Conservation (phyloP, 352 stramenopile species). For the Phytophthora syringae region DNA sequence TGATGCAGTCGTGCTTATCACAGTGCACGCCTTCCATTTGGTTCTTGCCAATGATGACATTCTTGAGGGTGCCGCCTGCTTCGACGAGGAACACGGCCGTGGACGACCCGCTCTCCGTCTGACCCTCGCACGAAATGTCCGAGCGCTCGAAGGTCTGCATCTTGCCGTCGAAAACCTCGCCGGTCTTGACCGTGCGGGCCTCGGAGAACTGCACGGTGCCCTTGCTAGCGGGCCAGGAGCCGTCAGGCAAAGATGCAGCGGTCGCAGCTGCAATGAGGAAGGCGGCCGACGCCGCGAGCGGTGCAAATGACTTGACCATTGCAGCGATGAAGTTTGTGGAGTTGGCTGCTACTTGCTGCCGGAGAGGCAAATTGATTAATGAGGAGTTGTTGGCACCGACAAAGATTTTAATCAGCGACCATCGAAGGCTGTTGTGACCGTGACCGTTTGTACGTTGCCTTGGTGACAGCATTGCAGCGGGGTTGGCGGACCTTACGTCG, state of each 20-base stretch:
- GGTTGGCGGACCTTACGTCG: neutral
- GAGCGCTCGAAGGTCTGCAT: constrained; percentile 15
- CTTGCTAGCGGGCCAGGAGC: constrained; percentile 24
- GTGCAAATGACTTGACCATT: constrained; percentile 6
- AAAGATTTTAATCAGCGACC: constrained; percentile 11
- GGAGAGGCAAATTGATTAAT: constrained; percentile 25
- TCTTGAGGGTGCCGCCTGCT: too few relatives aligned
- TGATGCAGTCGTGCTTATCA: too few relatives aligned
- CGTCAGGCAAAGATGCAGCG: constrained; percentile 23
- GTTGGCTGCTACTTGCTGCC: constrained; percentile 19
- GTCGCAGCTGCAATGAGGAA: constrained; percentile 6
- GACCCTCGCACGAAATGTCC: constrained; percentile 5
- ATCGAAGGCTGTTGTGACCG: constrained; percentile 5
- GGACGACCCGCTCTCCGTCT: too few relatives aligned
- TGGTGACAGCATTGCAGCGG: neutral
- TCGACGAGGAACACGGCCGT: too few relatives aligned
- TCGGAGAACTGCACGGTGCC: constrained; percentile 17
- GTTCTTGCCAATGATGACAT: too few relatives aligned
- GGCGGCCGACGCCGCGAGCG: constrained; percentile 6
- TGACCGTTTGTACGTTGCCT: constrained; percentile 6
- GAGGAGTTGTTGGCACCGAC: constrained; percentile 1
- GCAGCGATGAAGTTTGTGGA: constrained; percentile 6
- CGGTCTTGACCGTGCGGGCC: constrained; percentile 21
- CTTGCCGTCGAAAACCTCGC: too few relatives aligned
- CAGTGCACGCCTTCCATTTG: too few relatives aligned